Percentiles rank a stretch among this genome's conserved stretches.
These are phyloP conservation scores for Pichia ethanolica DNA, from an alignment of 805 yeast species.

Conservation along the genomic window DNA sequence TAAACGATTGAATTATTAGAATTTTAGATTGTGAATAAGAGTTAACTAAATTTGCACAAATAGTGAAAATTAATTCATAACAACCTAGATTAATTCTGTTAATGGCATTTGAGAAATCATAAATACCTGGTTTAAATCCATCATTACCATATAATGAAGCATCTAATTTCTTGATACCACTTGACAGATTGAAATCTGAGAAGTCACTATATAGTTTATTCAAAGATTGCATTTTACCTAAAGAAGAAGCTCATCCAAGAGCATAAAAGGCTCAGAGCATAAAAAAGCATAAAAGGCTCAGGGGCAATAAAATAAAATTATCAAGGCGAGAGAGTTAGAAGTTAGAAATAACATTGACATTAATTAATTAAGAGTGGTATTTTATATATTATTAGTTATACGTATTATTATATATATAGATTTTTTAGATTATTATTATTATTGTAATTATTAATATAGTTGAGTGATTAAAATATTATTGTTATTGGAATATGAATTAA, in stretches of 20 bases:
- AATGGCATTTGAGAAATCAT: constrained; percentile 23
- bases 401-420: background rate
- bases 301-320: too few species aligned
- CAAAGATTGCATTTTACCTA: background rate
- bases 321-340: too few species aligned
- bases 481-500: too few species aligned
- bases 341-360: too few species aligned
- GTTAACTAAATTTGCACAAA: background rate
- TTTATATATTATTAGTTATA: too few species aligned
- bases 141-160: constrained; percentile 12
- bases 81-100: constrained; percentile 20
- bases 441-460: too few species aligned
- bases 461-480: too few species aligned
- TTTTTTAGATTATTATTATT: background rate
- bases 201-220: background rate
- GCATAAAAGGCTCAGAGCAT: too few species aligned
- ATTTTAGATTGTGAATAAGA: too few species aligned
- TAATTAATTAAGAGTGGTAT: too few species aligned
- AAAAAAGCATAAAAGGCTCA: too few species aligned
- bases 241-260: too few species aligned
- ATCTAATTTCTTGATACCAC: constrained; percentile 19
- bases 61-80: constrained; percentile 21
- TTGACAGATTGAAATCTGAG: background rate
- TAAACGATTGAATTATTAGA: constrained; percentile 13
- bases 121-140: constrained; percentile 21